Conservation (phyloP, 2,329 filamentous ascomycete species). For the Lasiodiplodia hormozganensis region DNA sequence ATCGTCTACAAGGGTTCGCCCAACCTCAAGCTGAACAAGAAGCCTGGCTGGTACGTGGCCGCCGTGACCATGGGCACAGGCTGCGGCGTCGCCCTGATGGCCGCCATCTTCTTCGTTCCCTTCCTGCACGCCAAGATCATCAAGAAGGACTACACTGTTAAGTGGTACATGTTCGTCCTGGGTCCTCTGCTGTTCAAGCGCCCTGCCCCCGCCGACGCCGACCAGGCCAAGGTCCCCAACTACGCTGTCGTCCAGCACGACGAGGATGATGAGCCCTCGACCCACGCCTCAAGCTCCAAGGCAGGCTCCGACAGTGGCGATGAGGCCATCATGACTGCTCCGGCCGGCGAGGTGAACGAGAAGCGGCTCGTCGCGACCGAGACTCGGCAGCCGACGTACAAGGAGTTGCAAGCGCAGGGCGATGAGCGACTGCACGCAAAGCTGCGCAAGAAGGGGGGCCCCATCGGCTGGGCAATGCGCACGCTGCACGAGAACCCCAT, state of each 20-base stretch:
- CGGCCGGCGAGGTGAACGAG: constrained; percentile 36
- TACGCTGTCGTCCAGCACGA: constrained; percentile 78
- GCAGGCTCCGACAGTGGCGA: constrained; percentile 36
- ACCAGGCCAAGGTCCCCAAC: constrained; percentile 69
- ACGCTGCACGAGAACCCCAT: constrained; percentile 76
- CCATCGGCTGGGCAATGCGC: constrained; percentile 85
- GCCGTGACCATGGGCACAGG: constrained; percentile 71
- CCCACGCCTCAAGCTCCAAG: constrained; percentile 43
- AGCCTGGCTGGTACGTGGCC: constrained; percentile 71
- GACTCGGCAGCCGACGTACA: constrained; percentile 63
- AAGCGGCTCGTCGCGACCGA: constrained; percentile 55
- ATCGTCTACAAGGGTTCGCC: constrained; percentile 84
- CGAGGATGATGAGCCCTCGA: constrained; percentile 52
- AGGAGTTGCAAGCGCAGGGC: constrained; percentile 65
- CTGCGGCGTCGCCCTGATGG: constrained; percentile 63
- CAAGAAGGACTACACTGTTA: constrained; percentile 70
- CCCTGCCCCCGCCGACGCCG: constrained; percentile 59
- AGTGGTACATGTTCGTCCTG: constrained; percentile 66
- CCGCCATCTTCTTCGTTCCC: constrained; percentile 76
- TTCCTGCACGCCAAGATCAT: constrained; percentile 71
- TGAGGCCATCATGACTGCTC: constrained; percentile 1
- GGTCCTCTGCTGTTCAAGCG: constrained; percentile 68
- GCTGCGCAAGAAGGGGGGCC: constrained; percentile 68
- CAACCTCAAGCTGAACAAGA: constrained; percentile 68
- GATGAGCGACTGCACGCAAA: constrained; percentile 67